These are phyloP conservation scores for Podospora pseudopauciseta DNA, from an alignment of 495 filamentous ascomycete genomes.

Conservation along the genomic window DNA sequence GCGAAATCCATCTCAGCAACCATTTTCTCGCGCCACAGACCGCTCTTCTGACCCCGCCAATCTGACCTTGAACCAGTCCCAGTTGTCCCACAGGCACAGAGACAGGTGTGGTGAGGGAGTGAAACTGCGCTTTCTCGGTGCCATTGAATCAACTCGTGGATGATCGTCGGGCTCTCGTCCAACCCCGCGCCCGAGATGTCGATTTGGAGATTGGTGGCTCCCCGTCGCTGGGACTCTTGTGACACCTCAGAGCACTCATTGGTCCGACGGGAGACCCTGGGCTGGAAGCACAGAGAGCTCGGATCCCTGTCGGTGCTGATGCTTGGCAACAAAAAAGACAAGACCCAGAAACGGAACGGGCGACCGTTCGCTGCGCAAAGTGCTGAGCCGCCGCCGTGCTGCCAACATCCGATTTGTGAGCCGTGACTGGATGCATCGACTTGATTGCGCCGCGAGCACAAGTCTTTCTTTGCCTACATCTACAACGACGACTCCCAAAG, in stretches of 20 bases:
- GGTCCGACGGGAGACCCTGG: background rate
- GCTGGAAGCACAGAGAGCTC: background rate
- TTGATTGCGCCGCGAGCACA: background rate
- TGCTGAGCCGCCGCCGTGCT: background rate
- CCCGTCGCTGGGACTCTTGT: background rate
- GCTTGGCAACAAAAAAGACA: background rate
- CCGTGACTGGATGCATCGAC: background rate
- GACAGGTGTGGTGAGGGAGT: background rate
- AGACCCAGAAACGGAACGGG: background rate
- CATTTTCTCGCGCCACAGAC: background rate
- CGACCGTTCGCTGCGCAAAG: background rate
- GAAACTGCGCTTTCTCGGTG: background rate
- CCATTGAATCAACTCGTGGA: background rate
- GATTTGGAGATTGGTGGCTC: slow-evolving; percentile 3
- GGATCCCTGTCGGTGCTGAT: background rate
- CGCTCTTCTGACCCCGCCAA: background rate
- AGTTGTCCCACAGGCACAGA: background rate
- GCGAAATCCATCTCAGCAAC: background rate
- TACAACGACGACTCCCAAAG: background rate
- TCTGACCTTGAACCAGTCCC: background rate
- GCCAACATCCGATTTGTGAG: background rate
- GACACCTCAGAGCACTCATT: background rate
- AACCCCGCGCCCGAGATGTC: slow-evolving; percentile 4
- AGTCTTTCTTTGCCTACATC: background rate
- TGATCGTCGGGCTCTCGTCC: slow-evolving; percentile 1